Percentiles rank a stretch among this genome's conserved stretches.
These are phyloP conservation scores for Pascua sp. DNA, from an alignment of 1,284 basidiomycete genomes.

Conservation along the genomic window DNA sequence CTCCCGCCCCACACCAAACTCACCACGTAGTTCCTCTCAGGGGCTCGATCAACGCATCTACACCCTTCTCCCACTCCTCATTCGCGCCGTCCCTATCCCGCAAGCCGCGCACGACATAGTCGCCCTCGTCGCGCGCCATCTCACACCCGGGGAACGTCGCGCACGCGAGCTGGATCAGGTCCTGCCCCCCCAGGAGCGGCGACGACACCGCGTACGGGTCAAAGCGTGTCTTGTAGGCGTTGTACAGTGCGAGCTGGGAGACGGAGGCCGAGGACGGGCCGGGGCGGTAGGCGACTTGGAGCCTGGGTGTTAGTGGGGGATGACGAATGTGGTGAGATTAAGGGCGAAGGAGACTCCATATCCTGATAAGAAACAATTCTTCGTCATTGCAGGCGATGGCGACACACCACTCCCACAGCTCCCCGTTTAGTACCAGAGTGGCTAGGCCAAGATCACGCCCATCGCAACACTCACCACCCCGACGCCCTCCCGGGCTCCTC, in stretches of 20 bases:
- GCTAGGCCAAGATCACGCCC: background rate
- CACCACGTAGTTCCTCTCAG: slow-evolving; percentile 41
- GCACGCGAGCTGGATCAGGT: slow-evolving; percentile 43
- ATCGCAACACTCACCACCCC: slow-evolving; percentile 32
- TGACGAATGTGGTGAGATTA: no score
- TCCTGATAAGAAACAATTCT: background rate
- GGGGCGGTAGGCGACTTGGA: slow-evolving; percentile 39
- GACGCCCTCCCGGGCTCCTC: slow-evolving; percentile 43
- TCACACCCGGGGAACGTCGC: slow-evolving; percentile 44
- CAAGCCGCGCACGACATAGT: slow-evolving; percentile 40
- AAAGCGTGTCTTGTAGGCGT: slow-evolving; percentile 40
- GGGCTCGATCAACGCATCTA: slow-evolving; percentile 41
- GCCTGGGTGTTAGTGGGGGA: slow-evolving; percentile 20
- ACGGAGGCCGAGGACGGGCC: slow-evolving; percentile 23
- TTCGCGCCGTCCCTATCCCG: slow-evolving; percentile 28
- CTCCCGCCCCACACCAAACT: slow-evolving; percentile 4
- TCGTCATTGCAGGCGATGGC: no score
- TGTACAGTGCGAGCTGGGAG: slow-evolving; percentile 40
- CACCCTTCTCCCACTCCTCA: slow-evolving; percentile 26
- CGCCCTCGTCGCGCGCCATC: slow-evolving; percentile 41
- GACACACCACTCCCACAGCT: no score
- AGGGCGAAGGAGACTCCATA: no score
- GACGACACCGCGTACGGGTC: slow-evolving; percentile 33
- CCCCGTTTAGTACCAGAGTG: no score
- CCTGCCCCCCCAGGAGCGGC: slow-evolving; percentile 41